Evolutionary conservation across 108 stramenopile genomes (phyloP), one percentile per base, ranked within the genome.

Genomic region (Chaetoceros tenuissimus): DNA sequence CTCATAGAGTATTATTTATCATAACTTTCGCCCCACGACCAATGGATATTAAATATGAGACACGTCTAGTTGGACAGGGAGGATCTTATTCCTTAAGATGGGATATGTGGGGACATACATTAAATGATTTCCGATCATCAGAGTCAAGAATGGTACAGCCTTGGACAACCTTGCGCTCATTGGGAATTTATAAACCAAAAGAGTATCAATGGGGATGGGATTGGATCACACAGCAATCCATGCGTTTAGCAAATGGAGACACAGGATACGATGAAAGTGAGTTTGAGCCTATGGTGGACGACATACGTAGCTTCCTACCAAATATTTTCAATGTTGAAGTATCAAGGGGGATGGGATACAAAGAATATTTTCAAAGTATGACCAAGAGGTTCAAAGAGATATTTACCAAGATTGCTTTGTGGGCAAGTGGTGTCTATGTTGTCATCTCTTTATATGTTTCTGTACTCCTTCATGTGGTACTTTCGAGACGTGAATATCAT

Each of bases 221-320:
- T 52, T 72, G 28, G 3, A 17, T 66, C 2, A 59, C 64, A 18
- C 16, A 43, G 30, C 49, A 63, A 10, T 64, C 57, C 3, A 67
- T 67, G 69, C 58, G 80, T 62, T 64, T 81, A 24, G 60, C 69
- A 16, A 77, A 81, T 45, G 61, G 56, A n/a, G 80, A 81, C n/a
- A 49, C 43, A 17, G 72, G 69, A 16, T 78, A 67, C 45, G 57
- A 71, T 21, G 49, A 71, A 34, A 26, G 66, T 19, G 66, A 72
- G 29, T 70, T 71, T 40, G 34, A 40, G 34, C 5, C 5, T 40
- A 10, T 40, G 8, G 34, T 40, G 13, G 8, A 13, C 5, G 13
- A 5, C 13, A 13, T 5, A 40, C 8, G 34, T 10, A 40, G 5
- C 5, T 5, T 5, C 8, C 13, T 40, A 13, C 34, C 34, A 40